Base-by-base conservation (phyloP, 495 filamentous ascomycete genomes). In the Aspergillus bridgeri region DNA sequence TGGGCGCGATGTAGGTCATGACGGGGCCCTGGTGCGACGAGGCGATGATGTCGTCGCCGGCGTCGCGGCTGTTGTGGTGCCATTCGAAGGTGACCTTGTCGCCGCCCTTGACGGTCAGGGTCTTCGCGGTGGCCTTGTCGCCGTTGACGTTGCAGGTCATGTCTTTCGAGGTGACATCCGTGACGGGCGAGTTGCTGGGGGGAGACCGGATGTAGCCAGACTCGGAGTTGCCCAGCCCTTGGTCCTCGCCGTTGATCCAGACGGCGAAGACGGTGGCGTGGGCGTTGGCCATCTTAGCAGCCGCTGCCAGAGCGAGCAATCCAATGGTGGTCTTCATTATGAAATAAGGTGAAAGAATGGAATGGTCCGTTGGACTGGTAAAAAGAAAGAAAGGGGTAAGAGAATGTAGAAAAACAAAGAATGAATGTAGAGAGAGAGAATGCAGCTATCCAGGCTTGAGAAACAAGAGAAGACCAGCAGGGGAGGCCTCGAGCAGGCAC, bases 41-140 rank as follows among this genome's bases (percentile, higher is more conserved):
- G 52, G 52, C 63, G 56, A 66, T 66, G 63, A 66, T 66, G 60
- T 66, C 63, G 63, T 66, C 63, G 17, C 60, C 60, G 43, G 42
- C 47, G 23, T 48, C 33, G 18, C 63, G 63, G 54, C 23, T 51
- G 54, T 61, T 33, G 60, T 66, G 63, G 63, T 66, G 63, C 63
- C 63, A 66, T 52, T 66, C 63, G 53, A 66, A 66, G 48, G 63
- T 66, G 55, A 66, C 48, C 57, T 60, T 60, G 63, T 66, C 63
- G n/a, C 63, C 63, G 38, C 57, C 51, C 53, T 58, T 54, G 57
- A 66, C 63, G 13, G 56, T 47, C 33, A 66, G 51, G 24, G 63
- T 66, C 51, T 62, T 56, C 7, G 63, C 60, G 25, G 63, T 50
- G 38, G 60, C 60, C 21, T 33, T 29, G 55, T 53, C 55, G 29